phyloP scores from a whole-genome alignment of 2,329 filamentous ascomycete species.

The Fusarium sp. region DNA sequence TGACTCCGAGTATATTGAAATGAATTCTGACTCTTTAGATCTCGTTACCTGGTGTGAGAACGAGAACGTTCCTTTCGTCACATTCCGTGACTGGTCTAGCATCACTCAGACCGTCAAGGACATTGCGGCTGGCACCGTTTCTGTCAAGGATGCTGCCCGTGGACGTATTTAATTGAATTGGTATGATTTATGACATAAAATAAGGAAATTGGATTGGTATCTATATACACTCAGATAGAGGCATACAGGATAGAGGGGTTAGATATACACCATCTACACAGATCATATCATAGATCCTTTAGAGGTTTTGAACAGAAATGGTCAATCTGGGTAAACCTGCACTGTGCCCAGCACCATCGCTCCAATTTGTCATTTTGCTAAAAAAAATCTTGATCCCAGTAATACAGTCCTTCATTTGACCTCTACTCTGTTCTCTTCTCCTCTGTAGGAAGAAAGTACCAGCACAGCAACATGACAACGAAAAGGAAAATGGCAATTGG shows the following conservation, averaged over 20 bases:
- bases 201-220: neutral
- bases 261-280: constrained; percentile 19
- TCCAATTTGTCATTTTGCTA: neutral
- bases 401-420: neutral
- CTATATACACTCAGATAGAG: constrained; percentile 3
- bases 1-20: neutral
- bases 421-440: constrained; percentile 66
- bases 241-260: constrained; percentile 24
- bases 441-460: constrained; percentile 67
- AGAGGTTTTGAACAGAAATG: constrained; percentile 29
- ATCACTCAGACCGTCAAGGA: constrained; percentile 82
- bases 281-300: constrained; percentile 23
- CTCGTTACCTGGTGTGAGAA: constrained; percentile 87
- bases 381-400: neutral
- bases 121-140: constrained; percentile 78
- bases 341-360: neutral
- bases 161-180: constrained; percentile 53
- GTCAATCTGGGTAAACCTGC: neutral
- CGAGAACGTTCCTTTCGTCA: constrained; percentile 86
- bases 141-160: constrained; percentile 75
- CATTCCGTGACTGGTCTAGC: constrained; percentile 84
- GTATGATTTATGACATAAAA: constrained; percentile 5
- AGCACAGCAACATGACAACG: constrained; percentile 71
- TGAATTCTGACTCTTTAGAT: constrained; percentile 62
- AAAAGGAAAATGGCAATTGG: constrained; percentile 76